Evolutionary conservation across 2,329 filamentous ascomycete genomes (phyloP), one percentile per base, ranked within the genome.

Genomic region (Rachicladosporium sp.): DNA sequence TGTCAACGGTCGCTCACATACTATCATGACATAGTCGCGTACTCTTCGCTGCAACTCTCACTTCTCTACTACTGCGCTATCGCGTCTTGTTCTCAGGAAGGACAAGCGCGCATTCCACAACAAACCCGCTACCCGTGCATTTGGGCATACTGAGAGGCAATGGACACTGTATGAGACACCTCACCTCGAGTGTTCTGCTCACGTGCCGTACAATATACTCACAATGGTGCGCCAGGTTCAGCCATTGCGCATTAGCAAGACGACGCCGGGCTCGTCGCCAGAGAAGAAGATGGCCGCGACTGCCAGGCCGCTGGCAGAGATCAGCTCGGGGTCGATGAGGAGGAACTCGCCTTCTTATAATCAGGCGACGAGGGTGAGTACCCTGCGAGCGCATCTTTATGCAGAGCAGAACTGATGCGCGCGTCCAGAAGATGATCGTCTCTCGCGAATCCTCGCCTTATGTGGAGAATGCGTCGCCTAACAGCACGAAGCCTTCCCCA

Each of bases 261-360:
- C 64, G 54, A 73, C 68, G 41, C 68, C 72, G 37, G 66, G 62
- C 45, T 60, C 71, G 39, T 78, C 80, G 44, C 76, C 81, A 33
- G 63, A 67, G 54, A 88, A 80, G 61, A 73, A 75, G 68, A 27
- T 27, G 23, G 71, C 67, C 58, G 69, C 73, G 54, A 62, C 61
- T 73, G 74, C 80, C 56, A 78, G 82, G 53, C 83, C 91, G 43
- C 73, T 98, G 48, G 83, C 86, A 46, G 91, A 98, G 67, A 78
- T 98, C 56, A 85, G 82, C 51, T 82, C 83, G 38, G 82, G 82
- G 46, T 85, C 88, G 64, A 80, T 78, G 62, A 77, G 89, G 58
- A 76, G 88, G 54, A 96, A 96, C 67, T 95, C 88, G 37, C 87
- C 88, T 38, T 93, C 82, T 68, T 93, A 81, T 76, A 87, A 82